A percentile compares a stretch with the other conserved stretches of the same genome.
These are phyloP conservation scores for Strobilomyces confusus DNA, from an alignment of 768 basidiomycete species.

Conservation along the genomic window DNA sequence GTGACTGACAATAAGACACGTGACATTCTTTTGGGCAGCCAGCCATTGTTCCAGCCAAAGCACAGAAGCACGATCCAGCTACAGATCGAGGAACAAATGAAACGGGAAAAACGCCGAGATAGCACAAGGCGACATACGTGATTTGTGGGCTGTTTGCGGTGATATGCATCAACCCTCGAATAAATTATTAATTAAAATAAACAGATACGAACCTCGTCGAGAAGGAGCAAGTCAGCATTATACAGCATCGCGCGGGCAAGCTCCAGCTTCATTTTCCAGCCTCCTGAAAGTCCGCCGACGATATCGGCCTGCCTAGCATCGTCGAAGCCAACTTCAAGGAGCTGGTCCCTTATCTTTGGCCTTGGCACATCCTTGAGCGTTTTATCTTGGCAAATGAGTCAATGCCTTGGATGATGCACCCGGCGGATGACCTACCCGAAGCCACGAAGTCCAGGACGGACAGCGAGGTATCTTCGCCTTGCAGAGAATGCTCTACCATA, in stretches of 20 bases:
- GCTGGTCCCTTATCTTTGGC: slow-evolving; percentile 71
- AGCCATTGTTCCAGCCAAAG: slow-evolving; percentile 91
- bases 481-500: slow-evolving; percentile 97
- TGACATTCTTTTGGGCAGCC: slow-evolving; percentile 73
- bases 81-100: slow-evolving; percentile 18
- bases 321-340: slow-evolving; percentile 88
- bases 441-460: slow-evolving; percentile 89
- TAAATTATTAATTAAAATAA: slow-evolving; percentile 20
- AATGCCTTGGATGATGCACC: slow-evolving; percentile 1
- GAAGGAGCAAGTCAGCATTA: slow-evolving; percentile 79
- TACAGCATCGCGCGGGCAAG: slow-evolving; percentile 95
- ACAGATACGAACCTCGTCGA: slow-evolving; percentile 65
- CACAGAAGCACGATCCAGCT: slow-evolving; percentile 83
- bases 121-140: slow-evolving; percentile 54
- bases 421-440: slow-evolving; percentile 48
- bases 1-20: slow-evolving; percentile 92
- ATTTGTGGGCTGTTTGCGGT: slow-evolving; percentile 70
- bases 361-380: slow-evolving; percentile 59
- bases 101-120: slow-evolving; percentile 11
- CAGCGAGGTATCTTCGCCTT: slow-evolving; percentile 84
- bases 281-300: slow-evolving; percentile 90
- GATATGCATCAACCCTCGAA: slow-evolving; percentile 21
- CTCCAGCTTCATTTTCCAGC: slow-evolving; percentile 99
- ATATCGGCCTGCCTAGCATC: slow-evolving; percentile 77
- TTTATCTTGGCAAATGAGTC: slow-evolving; percentile 48